Conservation (phyloP, 345 rosid species). For the Aegle marmelos region DNA sequence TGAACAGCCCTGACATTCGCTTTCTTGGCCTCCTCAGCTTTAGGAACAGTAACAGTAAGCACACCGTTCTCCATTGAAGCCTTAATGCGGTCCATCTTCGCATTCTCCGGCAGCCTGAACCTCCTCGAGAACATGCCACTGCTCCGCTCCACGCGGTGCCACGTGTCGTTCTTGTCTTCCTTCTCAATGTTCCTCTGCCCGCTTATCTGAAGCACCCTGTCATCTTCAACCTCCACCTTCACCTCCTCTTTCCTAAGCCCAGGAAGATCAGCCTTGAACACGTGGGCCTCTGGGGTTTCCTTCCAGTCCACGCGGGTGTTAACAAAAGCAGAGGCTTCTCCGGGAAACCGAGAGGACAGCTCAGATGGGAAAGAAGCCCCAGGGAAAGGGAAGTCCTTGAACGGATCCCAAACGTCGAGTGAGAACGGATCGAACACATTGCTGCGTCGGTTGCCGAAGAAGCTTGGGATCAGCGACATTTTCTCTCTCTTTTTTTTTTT, state of each 20-base stretch:
- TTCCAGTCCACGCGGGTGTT: constrained; percentile 19
- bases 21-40: background rate
- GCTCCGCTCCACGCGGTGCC: constrained; percentile 21
- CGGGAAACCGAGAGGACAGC: background rate
- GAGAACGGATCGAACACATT: constrained; percentile 20
- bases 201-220: constrained; percentile 16
- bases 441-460: constrained; percentile 6
- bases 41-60: constrained; percentile 16
- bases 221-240: constrained; percentile 19
- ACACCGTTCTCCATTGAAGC: constrained; percentile 23
- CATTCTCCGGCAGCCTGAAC: constrained; percentile 21
- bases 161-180: constrained; percentile 21
- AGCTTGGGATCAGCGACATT: constrained; percentile 24
- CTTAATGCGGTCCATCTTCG: constrained; percentile 16
- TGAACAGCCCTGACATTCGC: constrained; percentile 6
- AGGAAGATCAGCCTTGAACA: constrained; percentile 21
- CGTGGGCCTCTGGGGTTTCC: constrained; percentile 21
- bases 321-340: constrained; percentile 10
- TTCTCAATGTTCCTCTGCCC: constrained; percentile 15
- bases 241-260: constrained; percentile 23
- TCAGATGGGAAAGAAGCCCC: background rate
- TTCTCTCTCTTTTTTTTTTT: too few species aligned
- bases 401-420: constrained; percentile 21
- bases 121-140: constrained; percentile 13
- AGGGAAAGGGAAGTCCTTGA: constrained; percentile 8